phyloP scores from a whole-genome alignment of 345 rosid species.

The Streptanthus diversifolius region DNA sequence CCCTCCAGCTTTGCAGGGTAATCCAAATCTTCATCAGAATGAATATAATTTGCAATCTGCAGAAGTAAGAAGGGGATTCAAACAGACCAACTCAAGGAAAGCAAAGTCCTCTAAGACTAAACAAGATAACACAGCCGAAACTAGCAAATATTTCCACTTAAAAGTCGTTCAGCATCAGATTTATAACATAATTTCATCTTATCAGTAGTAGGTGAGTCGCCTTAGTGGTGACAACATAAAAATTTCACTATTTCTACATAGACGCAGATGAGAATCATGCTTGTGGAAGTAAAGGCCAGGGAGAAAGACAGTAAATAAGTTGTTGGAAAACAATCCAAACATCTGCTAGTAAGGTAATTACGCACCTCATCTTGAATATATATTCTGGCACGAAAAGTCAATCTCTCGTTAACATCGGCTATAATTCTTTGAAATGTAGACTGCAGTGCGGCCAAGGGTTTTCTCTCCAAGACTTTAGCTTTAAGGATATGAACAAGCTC shows the following conservation, averaged over 20 bases:
- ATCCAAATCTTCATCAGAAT: conserved; percentile 74
- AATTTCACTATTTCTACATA: conserved; percentile 19
- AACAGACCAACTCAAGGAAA: conserved; percentile 18
- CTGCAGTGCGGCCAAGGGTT: conserved; percentile 73
- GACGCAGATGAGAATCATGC: not conserved
- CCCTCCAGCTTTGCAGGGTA: conserved; percentile 88
- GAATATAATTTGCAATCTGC: conserved; percentile 88
- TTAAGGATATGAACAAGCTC: conserved; percentile 93
- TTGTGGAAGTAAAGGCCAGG: conserved; percentile 1
- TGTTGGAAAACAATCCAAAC: conserved; percentile 7
- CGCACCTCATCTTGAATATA: conserved; percentile 92
- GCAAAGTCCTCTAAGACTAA: not conserved
- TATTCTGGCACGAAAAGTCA: conserved; percentile 97
- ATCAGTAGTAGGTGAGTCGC: not conserved
- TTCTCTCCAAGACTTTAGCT: conserved; percentile 85
- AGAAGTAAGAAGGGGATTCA: conserved; percentile 24
- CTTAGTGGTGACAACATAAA: conserved; percentile 21
- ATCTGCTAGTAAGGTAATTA: conserved; percentile 2
- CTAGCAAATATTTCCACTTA: not conserved
- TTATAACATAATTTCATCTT: not conserved
- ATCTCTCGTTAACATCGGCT: conserved; percentile 84
- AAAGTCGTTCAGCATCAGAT: conserved; percentile 1
- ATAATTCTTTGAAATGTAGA: conserved; percentile 90
- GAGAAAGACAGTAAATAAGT: not conserved
- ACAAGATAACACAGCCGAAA: conserved; percentile 6